phyloP scores from a whole-genome alignment of 805 yeast species.

The Komagataella populi region DNA sequence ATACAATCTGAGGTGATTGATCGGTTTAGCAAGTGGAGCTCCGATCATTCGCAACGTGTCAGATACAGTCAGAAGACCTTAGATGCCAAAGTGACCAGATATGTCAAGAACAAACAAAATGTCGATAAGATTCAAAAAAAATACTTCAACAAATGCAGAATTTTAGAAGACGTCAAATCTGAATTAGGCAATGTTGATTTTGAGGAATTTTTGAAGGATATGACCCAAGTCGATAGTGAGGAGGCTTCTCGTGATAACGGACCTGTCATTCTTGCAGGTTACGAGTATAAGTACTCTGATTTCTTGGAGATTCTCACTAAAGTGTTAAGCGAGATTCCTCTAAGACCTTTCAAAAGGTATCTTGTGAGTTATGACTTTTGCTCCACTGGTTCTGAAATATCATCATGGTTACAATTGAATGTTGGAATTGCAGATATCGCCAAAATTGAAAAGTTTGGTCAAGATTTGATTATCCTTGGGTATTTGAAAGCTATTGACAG shows the following conservation, averaged over 20 bases:
- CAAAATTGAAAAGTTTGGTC: conserved; percentile 62
- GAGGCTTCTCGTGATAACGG: conserved; percentile 2
- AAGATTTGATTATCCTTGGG: conserved; percentile 48
- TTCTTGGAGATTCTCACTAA: conserved; percentile 26
- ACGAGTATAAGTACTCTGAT: conserved; percentile 6
- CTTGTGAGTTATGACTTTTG: conserved; percentile 55
- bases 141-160: conserved; percentile 67
- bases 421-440: conserved; percentile 30
- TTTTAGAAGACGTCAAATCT: conserved; percentile 50
- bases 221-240: conserved; percentile 5
- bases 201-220: conserved; percentile 17
- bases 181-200: conserved; percentile 24
- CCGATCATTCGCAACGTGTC: conserved; percentile 56
- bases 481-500: conserved; percentile 54
- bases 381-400: conserved; percentile 46
- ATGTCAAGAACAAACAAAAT: conserved; percentile 28
- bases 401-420: conserved; percentile 42
- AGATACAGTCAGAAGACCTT: conserved; percentile 45
- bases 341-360: conserved; percentile 42
- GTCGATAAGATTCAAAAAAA: conserved; percentile 45
- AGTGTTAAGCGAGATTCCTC: conserved; percentile 36
- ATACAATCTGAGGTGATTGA: conserved; percentile 46
- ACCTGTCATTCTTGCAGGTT: background rate
- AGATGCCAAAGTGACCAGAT: conserved; percentile 34
- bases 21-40: conserved; percentile 68